Conservation (phyloP, 2,329 filamentous ascomycete genomes). For the Purpureocillium takamizusanense region DNA sequence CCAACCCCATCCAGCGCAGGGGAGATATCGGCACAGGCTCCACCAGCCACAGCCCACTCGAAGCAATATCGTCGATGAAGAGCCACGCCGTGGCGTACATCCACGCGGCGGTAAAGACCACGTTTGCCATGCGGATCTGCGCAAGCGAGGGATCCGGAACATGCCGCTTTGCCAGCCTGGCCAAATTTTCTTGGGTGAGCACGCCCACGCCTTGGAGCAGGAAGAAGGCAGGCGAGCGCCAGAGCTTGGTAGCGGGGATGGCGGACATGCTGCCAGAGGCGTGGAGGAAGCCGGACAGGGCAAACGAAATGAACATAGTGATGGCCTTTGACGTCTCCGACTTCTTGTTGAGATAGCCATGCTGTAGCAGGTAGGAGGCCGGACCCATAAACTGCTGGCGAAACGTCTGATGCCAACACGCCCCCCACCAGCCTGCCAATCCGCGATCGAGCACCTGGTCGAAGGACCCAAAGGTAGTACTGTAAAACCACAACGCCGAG, state of each 20-base stretch:
- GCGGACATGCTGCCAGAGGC: slow-evolving; percentile 59
- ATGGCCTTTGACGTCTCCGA: slow-evolving; percentile 13
- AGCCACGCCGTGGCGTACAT: slow-evolving; percentile 54
- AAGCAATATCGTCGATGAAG: slow-evolving; percentile 69
- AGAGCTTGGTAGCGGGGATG: slow-evolving; percentile 42
- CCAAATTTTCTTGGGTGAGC: slow-evolving; percentile 41
- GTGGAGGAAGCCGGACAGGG: slow-evolving; percentile 61
- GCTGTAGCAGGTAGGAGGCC: slow-evolving; percentile 33
- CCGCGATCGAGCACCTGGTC: slow-evolving; percentile 55
- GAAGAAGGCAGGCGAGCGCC: slow-evolving; percentile 60
- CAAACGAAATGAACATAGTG: slow-evolving; percentile 39
- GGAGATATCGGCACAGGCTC: slow-evolving; percentile 74
- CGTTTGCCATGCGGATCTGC: slow-evolving; percentile 46
- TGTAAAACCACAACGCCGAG: slow-evolving; percentile 41
- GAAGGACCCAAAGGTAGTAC: slow-evolving; percentile 47
- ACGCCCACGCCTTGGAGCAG: slow-evolving; percentile 59
- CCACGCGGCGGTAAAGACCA: slow-evolving; percentile 56
- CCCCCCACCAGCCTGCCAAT: slow-evolving; percentile 73
- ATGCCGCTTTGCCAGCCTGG: slow-evolving; percentile 19
- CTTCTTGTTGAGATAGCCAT: slow-evolving; percentile 27
- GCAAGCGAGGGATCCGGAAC: slow-evolving; percentile 31
- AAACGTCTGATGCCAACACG: slow-evolving; percentile 89
- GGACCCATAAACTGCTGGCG: slow-evolving; percentile 62
- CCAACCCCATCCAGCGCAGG: slow-evolving; percentile 57
- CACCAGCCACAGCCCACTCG: slow-evolving; percentile 66